Evolutionary conservation across 2,329 filamentous ascomycete genomes (phyloP).

Genomic region (Ophiostoma sp.): DNA sequence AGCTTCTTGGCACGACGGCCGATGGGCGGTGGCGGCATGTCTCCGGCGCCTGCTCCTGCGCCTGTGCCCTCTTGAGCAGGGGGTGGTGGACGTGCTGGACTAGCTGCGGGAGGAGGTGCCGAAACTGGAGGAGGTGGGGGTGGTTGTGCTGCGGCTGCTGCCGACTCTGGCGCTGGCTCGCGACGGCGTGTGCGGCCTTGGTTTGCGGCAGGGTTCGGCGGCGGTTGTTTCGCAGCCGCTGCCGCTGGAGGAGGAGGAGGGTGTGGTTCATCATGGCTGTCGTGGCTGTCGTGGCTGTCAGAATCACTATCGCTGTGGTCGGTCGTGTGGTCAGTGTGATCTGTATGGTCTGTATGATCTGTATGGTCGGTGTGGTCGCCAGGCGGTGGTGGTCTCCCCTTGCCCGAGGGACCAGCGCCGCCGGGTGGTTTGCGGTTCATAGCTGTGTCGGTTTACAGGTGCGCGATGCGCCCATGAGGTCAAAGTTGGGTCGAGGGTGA

Average conservation of each 20-base stretch:
- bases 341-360: not conserved
- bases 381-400: not conserved
- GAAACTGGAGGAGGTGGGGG: not conserved
- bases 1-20: slow-evolving; percentile 4
- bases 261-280: slow-evolving; percentile 4
- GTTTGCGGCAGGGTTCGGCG: not conserved
- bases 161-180: not conserved
- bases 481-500: not conserved
- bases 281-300: slow-evolving; percentile 14
- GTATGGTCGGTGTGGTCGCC: not conserved
- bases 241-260: not conserved
- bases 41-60: not conserved
- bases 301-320: not conserved
- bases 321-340: not conserved
- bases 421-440: slow-evolving; percentile 12
- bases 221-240: not conserved
- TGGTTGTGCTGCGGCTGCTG: not conserved
- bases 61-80: too few relatives aligned
- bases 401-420: not conserved
- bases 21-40: slow-evolving; percentile 14
- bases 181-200: not conserved
- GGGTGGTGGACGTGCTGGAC: not conserved
- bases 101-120: not conserved
- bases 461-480: slow-evolving; percentile 5
- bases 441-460: not conserved